Conservation (phyloP, 1,139 yeast species). For the Yamadazyma sp. region DNA sequence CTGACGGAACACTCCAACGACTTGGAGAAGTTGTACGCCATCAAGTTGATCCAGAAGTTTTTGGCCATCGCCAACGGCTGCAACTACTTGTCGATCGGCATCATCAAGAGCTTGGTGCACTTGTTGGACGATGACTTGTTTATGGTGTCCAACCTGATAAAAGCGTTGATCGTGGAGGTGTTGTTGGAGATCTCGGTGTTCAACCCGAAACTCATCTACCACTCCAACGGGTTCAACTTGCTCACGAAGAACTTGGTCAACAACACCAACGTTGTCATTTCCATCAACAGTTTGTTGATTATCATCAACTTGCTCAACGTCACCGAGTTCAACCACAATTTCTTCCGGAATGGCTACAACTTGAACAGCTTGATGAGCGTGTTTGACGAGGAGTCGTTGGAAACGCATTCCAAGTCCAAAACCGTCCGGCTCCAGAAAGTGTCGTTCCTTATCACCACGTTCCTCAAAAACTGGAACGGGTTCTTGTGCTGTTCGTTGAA, state of each 20-base stretch:
- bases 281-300: conserved; percentile 58
- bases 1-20: conserved; percentile 51
- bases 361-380: conserved; percentile 63
- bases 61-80: conserved; percentile 59
- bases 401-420: conserved; percentile 8
- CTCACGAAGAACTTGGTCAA: conserved; percentile 61
- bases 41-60: conserved; percentile 67
- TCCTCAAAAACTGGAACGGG: conserved; percentile 79
- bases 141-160: conserved; percentile 7
- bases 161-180: conserved; percentile 49
- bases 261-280: conserved; percentile 34
- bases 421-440: conserved; percentile 51
- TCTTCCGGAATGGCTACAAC: conserved; percentile 62
- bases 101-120: conserved; percentile 70
- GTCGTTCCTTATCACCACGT: conserved; percentile 59
- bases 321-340: conserved; percentile 52
- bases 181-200: conserved; percentile 66
- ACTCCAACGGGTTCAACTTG: conserved; percentile 65
- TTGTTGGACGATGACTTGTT: conserved; percentile 49
- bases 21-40: conserved; percentile 76
- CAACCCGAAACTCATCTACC: conserved; percentile 60
- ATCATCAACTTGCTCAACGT: conserved; percentile 60
- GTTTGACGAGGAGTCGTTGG: conserved; percentile 34
- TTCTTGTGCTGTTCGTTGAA: conserved; percentile 63
- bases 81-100: conserved; percentile 59